Evolutionary conservation across 306 rosid genomes (phyloP).

Genomic region (Rubus parviflorus): DNA sequence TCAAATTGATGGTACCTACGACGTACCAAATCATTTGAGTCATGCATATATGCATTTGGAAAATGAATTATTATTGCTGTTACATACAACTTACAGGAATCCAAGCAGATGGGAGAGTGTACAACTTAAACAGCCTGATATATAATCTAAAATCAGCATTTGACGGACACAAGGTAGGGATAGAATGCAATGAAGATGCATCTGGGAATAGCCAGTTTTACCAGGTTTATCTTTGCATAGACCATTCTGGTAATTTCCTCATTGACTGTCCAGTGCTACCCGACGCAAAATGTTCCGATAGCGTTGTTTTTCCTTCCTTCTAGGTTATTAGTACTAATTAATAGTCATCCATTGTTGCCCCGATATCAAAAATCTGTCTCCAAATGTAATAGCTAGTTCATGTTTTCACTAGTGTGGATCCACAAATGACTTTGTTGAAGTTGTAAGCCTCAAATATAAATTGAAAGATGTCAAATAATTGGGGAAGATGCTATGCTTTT

Average conservation of each 20-base stretch:
- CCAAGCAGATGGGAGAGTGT: constrained; percentile 43
- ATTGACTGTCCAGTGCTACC: constrained; percentile 56
- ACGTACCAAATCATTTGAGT: too few species aligned
- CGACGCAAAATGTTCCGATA: constrained; percentile 27
- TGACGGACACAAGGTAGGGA: constrained; percentile 41
- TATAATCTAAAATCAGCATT: constrained; percentile 33
- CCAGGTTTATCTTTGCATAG: constrained; percentile 56
- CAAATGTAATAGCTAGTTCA: not conserved
- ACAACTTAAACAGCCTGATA: constrained; percentile 42
- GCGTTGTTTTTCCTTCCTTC: constrained; percentile 53
- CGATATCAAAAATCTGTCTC: not conserved
- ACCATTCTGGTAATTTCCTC: constrained; percentile 36
- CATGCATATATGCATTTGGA: not conserved
- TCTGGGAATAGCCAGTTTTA: constrained; percentile 45
- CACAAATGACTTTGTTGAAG: not conserved
- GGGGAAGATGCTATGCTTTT: not conserved
- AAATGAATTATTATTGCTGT: not conserved
- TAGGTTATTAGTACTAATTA: not conserved
- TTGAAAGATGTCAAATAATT: not conserved
- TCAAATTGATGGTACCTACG: constrained; percentile 17
- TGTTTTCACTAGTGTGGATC: not conserved
- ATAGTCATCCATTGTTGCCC: not conserved
- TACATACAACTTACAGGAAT: constrained; percentile 28
- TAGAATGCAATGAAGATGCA: constrained; percentile 52
- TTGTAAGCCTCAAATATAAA: not conserved